phyloP scores from a whole-genome alignment of 2,329 filamentous ascomycete genomes.

The Fulvia fulva region DNA sequence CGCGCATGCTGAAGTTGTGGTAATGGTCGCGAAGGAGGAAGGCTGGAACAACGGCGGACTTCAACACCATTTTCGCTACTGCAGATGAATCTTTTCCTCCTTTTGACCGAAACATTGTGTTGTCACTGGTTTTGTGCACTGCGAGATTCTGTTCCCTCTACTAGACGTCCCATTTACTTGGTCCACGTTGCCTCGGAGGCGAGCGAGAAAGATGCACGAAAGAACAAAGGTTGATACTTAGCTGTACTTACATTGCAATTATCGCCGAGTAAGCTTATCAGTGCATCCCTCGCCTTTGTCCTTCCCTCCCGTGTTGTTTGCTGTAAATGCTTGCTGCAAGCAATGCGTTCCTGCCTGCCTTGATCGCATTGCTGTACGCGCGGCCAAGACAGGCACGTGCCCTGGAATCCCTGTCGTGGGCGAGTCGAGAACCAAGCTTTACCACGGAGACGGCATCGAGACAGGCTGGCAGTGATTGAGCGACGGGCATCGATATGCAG shows the following conservation, averaged over 20 bases:
- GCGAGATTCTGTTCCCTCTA: conserved; percentile 1
- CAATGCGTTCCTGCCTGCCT: not conserved
- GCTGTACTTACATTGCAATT: not conserved
- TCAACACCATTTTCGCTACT: conserved; percentile 14
- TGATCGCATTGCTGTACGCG: not conserved
- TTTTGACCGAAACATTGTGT: not conserved
- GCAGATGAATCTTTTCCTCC: conserved; percentile 1
- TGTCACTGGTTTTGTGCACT: not conserved
- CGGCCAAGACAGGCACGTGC: not conserved
- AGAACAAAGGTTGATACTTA: not conserved
- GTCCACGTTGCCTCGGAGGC: conserved; percentile 7
- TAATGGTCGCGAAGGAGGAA: conserved; percentile 1
- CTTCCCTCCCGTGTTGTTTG: not conserved
- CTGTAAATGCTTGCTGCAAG: not conserved
- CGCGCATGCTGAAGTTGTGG: not conserved
- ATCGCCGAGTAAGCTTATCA: no score
- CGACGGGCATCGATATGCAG: no score
- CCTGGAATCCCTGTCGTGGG: not conserved
- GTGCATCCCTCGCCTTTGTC: not conserved
- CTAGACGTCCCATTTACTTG: conserved; percentile 19
- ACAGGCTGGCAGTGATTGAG: no score
- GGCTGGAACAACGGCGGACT: conserved; percentile 15
- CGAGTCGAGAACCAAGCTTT: not conserved
- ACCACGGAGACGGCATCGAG: no score
- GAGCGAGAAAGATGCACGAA: not conserved